Evolutionary conservation across 345 rosid species (phyloP).

Genomic region (Hirschfeldia incana): DNA sequence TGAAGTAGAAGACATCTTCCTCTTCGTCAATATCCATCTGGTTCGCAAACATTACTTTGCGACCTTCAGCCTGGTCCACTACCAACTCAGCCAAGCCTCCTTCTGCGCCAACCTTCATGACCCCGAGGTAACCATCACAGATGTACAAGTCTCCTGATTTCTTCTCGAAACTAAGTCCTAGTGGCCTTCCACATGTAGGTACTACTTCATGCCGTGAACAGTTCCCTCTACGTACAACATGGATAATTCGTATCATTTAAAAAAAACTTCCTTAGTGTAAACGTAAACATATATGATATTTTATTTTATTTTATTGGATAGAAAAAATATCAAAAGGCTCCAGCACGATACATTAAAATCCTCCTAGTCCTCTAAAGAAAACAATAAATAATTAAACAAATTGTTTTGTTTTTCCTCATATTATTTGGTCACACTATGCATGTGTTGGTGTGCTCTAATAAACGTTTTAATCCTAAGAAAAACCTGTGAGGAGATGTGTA

Average conservation of each 20-base stretch:
- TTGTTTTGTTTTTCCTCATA: not conserved
- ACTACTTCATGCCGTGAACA: slow-evolving; percentile 52
- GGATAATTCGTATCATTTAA: not conserved
- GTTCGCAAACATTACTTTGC: not conserved
- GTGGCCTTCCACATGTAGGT: slow-evolving; percentile 29
- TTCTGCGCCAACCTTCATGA: slow-evolving; percentile 60
- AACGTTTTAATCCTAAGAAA: not conserved
- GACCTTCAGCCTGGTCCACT: not conserved
- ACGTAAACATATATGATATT: not conserved
- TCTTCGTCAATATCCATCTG: not conserved
- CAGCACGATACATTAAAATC: not conserved
- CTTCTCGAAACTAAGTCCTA: slow-evolving; percentile 43
- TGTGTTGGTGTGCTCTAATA: not conserved
- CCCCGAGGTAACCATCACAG: slow-evolving; percentile 71
- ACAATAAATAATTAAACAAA: not conserved
- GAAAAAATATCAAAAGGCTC: not conserved
- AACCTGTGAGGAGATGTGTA: slow-evolving; percentile 12
- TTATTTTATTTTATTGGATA: not conserved
- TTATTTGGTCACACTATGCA: not conserved
- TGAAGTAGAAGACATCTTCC: slow-evolving; percentile 52
- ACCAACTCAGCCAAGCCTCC: slow-evolving; percentile 57
- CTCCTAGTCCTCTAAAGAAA: not conserved
- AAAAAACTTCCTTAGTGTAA: not conserved
- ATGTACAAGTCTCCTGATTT: slow-evolving; percentile 74
- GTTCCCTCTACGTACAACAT: slow-evolving; percentile 43